Percentiles rank a stretch among this genome's conserved stretches.
These are phyloP conservation scores for Gomphus bonarii DNA, from an alignment of 1,284 basidiomycete genomes.

Conservation along the genomic window DNA sequence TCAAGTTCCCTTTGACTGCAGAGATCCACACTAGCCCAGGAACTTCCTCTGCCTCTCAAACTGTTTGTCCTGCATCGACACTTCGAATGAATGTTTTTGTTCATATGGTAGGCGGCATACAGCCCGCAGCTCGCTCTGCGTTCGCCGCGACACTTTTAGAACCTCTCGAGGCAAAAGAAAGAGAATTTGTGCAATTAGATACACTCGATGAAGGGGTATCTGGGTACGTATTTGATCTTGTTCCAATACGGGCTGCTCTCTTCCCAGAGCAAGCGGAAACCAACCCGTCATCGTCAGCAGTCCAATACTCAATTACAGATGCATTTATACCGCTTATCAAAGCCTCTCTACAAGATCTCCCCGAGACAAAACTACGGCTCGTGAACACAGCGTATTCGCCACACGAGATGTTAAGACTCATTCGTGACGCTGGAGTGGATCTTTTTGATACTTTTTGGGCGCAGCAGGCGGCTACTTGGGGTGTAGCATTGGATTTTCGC, in stretches of 20 bases:
- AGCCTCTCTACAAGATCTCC: conserved; percentile 46
- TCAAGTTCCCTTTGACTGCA: conserved; percentile 10
- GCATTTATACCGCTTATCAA: conserved; percentile 30
- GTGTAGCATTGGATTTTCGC: conserved; percentile 64
- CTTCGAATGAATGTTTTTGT: conserved; percentile 39
- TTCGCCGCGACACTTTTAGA: conserved; percentile 55
- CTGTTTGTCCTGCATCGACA: conserved; percentile 16
- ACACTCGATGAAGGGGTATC: conserved; percentile 52
- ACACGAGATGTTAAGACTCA: conserved; percentile 60
- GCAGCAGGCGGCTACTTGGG: conserved; percentile 49
- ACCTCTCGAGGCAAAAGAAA: conserved; percentile 43
- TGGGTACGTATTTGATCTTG: conserved; percentile 62
- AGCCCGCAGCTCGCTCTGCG: conserved; percentile 42
- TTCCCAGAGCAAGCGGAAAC: conserved; percentile 15
- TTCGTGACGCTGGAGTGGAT: conserved; percentile 58
- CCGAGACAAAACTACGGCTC: conserved; percentile 47
- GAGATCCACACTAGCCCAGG: conserved; percentile 3
- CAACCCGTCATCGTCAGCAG: conserved; percentile 8
- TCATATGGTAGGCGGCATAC: conserved; percentile 55
- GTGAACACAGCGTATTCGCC: conserved; percentile 50
- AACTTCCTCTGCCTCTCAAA: conserved; percentile 7
- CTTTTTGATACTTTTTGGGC: conserved; percentile 67
- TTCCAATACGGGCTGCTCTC: conserved; percentile 36
- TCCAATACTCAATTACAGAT: conserved; percentile 10
- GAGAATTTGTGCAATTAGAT: conserved; percentile 38